These are phyloP conservation scores for Raffaelea arxii DNA, from an alignment of 2,329 filamentous ascomycete species.

Conservation along the genomic window DNA sequence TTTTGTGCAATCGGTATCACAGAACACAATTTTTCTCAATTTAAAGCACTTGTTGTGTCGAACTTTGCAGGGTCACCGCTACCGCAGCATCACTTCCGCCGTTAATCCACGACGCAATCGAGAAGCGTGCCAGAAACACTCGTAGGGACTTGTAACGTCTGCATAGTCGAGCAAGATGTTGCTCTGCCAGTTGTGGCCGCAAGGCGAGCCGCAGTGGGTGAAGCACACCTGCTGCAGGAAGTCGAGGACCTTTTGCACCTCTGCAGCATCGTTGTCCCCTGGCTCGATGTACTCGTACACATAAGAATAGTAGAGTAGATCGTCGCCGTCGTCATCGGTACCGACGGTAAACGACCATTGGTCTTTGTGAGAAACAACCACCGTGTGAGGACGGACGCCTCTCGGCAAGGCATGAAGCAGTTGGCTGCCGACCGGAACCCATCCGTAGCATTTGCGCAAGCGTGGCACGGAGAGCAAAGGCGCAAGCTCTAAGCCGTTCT, in stretches of 20 bases:
- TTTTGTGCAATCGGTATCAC: no score
- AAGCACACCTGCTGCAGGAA: not conserved
- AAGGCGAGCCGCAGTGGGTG: not conserved
- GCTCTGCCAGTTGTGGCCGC: not conserved
- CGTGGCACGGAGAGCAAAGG: not conserved
- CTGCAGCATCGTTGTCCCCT: not conserved
- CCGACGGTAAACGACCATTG: not conserved
- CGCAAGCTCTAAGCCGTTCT: not conserved
- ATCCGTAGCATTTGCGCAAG: not conserved
- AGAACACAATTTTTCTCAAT: no score
- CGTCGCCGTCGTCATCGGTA: not conserved
- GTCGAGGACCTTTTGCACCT: not conserved
- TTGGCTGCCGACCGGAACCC: not conserved
- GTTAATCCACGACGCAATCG: not conserved
- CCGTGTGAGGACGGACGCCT: not conserved
- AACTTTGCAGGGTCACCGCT: no score
- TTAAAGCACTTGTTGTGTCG: no score
- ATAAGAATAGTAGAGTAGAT: not conserved
- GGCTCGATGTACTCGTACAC: not conserved
- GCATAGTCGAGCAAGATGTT: not conserved
- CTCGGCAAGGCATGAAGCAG: not conserved
- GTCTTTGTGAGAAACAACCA: not conserved
- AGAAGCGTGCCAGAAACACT: not conserved
- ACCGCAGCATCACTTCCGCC: not conserved
- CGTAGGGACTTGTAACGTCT: not conserved